Conservation (phyloP, 352 stramenopile genomes). For the Globisporangium perplexum region DNA sequence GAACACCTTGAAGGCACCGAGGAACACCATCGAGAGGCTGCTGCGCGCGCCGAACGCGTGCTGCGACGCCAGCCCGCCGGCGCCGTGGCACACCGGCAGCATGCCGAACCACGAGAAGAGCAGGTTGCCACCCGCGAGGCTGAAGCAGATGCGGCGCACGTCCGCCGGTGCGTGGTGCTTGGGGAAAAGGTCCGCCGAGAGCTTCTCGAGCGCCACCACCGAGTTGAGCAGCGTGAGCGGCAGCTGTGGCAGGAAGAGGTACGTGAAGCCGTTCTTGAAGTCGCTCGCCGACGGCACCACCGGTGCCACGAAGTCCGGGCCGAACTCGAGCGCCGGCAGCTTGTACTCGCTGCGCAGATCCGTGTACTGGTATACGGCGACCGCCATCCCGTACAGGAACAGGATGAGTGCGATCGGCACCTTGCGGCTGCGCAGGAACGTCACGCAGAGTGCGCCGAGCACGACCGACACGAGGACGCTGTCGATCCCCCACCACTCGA, state of each 20-base stretch:
- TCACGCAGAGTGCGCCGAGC: slow-evolving; percentile 65
- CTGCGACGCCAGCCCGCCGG: slow-evolving; percentile 89
- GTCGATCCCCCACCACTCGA: slow-evolving; percentile 62
- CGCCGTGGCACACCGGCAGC: slow-evolving; percentile 92
- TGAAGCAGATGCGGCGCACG: slow-evolving; percentile 66
- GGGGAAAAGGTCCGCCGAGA: slow-evolving; percentile 87
- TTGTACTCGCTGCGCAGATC: slow-evolving; percentile 40
- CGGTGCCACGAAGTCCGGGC: slow-evolving; percentile 52
- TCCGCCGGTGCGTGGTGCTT: slow-evolving; percentile 53
- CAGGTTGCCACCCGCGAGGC: slow-evolving; percentile 72
- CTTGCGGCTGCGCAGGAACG: slow-evolving; percentile 51
- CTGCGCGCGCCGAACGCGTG: slow-evolving; percentile 89
- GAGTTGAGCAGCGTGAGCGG: slow-evolving; percentile 91
- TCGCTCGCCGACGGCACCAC: slow-evolving; percentile 47
- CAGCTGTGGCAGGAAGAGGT: slow-evolving; percentile 88
- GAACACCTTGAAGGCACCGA: slow-evolving; percentile 87
- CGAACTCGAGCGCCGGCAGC: slow-evolving; percentile 40
- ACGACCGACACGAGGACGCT: slow-evolving; percentile 64
- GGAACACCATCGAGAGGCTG: slow-evolving; percentile 86
- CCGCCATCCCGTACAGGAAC: slow-evolving; percentile 63
- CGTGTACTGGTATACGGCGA: slow-evolving; percentile 58
- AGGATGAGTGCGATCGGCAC: slow-evolving; percentile 61
- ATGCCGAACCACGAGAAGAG: slow-evolving; percentile 86
- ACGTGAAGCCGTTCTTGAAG: slow-evolving; percentile 72
- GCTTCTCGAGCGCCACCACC: slow-evolving; percentile 88